A percentile compares a stretch with the other conserved stretches of the same genome.
Evolutionary conservation across 306 rosid genomes (phyloP).

Genomic region (Chamaecrista fasciculata): DNA sequence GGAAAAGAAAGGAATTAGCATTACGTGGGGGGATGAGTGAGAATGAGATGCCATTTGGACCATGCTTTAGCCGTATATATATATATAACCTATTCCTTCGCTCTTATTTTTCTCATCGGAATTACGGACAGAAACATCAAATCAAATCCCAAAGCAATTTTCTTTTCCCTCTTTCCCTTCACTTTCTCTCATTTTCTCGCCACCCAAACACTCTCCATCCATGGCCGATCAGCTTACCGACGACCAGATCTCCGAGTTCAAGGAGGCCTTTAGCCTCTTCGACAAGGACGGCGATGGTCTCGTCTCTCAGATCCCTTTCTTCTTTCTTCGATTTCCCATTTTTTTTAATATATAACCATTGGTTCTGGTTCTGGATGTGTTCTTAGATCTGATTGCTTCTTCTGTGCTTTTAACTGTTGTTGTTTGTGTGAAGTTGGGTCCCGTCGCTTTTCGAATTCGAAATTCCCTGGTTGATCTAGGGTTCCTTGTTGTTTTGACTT

Average conservation of each 20-base stretch:
- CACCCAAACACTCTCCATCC: conserved; percentile 12
- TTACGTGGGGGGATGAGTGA: conserved; percentile 20
- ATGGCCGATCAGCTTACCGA: conserved; percentile 89
- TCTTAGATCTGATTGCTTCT: conserved; percentile 34
- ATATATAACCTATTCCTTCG: conserved; percentile 12
- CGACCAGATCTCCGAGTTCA: conserved; percentile 83
- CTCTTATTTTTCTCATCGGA: conserved; percentile 9
- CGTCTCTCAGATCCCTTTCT: conserved; percentile 44
- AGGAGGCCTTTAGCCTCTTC: conserved; percentile 83
- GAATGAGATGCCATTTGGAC: background rate
- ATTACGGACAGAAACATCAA: background rate
- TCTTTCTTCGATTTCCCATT: background rate
- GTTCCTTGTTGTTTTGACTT: conserved; percentile 33
- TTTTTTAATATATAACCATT: background rate
- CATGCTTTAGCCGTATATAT: background rate
- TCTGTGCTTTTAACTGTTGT: background rate
- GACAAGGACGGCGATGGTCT: conserved; percentile 89
- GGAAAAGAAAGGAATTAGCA: background rate
- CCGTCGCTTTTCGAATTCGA: conserved; percentile 1
- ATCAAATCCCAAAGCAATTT: background rate
- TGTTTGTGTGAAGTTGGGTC: background rate
- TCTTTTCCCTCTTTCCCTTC: background rate
- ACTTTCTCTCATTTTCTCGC: conserved; percentile 9
- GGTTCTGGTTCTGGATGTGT: background rate
- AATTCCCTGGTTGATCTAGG: conserved; percentile 31